phyloP scores from a whole-genome alignment of 1,139 yeast genomes.

The Groenewaldozyma auringiensis region DNA sequence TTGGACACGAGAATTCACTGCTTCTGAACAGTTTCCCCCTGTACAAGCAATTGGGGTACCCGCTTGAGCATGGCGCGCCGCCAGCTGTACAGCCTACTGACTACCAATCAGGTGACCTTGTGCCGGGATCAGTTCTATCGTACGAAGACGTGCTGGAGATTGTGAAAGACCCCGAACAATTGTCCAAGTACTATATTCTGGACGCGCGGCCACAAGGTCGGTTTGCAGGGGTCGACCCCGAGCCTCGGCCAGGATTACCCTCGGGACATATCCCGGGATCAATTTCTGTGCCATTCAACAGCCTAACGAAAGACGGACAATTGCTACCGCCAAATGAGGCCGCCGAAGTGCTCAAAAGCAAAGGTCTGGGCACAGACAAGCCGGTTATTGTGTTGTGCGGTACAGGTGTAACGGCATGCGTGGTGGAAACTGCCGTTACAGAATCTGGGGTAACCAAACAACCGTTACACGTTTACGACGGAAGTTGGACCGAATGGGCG shows the following conservation, averaged over 20 bases:
- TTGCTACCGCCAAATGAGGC: constrained; percentile 46
- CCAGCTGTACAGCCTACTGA: constrained; percentile 25
- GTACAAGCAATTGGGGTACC: constrained; percentile 39
- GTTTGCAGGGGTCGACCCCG: constrained; percentile 71
- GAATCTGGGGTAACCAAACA: constrained; percentile 42
- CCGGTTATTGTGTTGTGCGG: constrained; percentile 88
- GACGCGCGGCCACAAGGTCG: constrained; percentile 80
- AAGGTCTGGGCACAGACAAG: constrained; percentile 39
- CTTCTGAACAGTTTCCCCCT: constrained; percentile 61
- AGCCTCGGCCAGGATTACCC: constrained; percentile 78
- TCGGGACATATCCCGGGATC: constrained; percentile 89
- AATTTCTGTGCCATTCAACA: constrained; percentile 67
- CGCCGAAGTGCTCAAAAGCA: constrained; percentile 36
- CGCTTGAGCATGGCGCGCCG: constrained; percentile 33
- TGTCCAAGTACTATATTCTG: constrained; percentile 42
- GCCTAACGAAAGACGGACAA: constrained; percentile 37
- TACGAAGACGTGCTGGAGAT: constrained; percentile 57
- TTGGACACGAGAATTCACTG: constrained; percentile 62
- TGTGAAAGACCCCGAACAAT: constrained; percentile 43
- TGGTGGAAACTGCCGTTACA: constrained; percentile 63
- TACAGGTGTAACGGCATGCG: constrained; percentile 89
- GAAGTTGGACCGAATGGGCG: constrained; percentile 75
- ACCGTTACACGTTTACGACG: constrained; percentile 73
- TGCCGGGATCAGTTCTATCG: constrained; percentile 45
- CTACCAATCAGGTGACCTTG: constrained; percentile 37